phyloP scores from a whole-genome alignment of 2,329 filamentous ascomycete genomes.

The Nothopassalora personata region DNA sequence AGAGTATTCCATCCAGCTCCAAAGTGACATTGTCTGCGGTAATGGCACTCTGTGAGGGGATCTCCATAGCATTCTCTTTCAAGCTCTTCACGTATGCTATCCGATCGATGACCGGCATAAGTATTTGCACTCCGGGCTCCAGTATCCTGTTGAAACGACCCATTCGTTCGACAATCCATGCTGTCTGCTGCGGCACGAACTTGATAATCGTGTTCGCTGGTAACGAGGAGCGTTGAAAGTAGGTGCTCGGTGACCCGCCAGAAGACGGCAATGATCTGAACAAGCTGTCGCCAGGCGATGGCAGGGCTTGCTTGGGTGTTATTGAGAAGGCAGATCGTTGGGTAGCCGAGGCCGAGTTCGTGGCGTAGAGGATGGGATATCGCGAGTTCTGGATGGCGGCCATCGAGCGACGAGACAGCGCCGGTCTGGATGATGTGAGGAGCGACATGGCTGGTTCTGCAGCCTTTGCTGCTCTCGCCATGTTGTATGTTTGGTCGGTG shows the following conservation, averaged over 20 bases:
- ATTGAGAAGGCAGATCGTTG: slow-evolving; percentile 26
- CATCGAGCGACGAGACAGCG: slow-evolving; percentile 30
- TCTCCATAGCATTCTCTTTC: slow-evolving; percentile 94
- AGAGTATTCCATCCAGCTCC: slow-evolving; percentile 91
- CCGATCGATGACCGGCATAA: slow-evolving; percentile 86
- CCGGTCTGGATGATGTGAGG: slow-evolving; percentile 38
- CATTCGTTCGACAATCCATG: slow-evolving; percentile 99
- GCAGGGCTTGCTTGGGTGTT: slow-evolving; percentile 24
- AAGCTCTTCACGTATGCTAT: slow-evolving; percentile 97
- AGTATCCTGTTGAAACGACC: slow-evolving; percentile 93
- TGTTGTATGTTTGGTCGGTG: slow-evolving; percentile 2
- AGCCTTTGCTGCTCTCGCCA: slow-evolving; percentile 11
- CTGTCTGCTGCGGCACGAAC: slow-evolving; percentile 96
- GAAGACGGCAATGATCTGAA: slow-evolving; percentile 26
- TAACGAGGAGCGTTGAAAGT: slow-evolving; percentile 50
- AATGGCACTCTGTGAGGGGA: slow-evolving; percentile 94
- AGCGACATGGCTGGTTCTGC: slow-evolving; percentile 24
- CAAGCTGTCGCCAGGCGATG: slow-evolving; percentile 30
- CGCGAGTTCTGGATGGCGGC: slow-evolving; percentile 31
- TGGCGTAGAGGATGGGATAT: slow-evolving; percentile 24
- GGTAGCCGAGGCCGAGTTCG: slow-evolving; percentile 19
- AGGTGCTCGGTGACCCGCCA: slow-evolving; percentile 30
- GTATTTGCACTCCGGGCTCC: slow-evolving; percentile 80
- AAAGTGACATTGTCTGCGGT: slow-evolving; percentile 97
- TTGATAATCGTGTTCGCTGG: slow-evolving; percentile 92